Evolutionary conservation across 192 early-diverging fungal species (phyloP), one percentile per base, ranked within the genome.

Genomic region (Coemansia pectinata): DNA sequence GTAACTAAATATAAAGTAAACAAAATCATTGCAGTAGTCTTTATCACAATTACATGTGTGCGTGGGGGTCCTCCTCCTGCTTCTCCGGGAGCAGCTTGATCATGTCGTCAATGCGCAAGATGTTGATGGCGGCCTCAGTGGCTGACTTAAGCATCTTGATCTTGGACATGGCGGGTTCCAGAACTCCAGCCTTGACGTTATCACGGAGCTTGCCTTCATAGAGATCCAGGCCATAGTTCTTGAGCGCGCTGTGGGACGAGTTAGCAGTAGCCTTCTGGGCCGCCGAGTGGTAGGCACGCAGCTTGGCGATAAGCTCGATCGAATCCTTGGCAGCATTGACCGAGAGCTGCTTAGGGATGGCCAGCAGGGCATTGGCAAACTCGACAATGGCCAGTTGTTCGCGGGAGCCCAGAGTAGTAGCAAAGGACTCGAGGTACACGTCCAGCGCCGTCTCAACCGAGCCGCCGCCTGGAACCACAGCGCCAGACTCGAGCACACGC

Each of bases 261-360:
- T 94, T 92, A 29, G 80, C 71, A 25, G 87, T 72, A 2, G 74
- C 76, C 45, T 86, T 92, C 78, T 96, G 94, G 5, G 98, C 90
- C 27, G 93, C 91, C 60, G 97, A 91, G 78, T 99, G 97, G 84
- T 94, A 96, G 25, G 96, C 96, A 39, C 96, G 91, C 34, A 99
- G 90, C 71, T 94, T 97, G n/a, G 96, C 85, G 17, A 99, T 94
- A 34, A 99, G 81, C 78, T 98, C 96, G 31, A 95, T 97, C 11
- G 96, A 95, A 83, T 99, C 96, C 81, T 98, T 98, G 65, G 97
- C 97, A 10, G 97, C 97, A 77, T 99, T 99, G 31, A 97, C 94
- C 50, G 97, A 93, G 15, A 99, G 85, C 25, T 95, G 96, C 88
- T 99, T 99, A 66, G 97, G 97, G 73, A 99, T 98, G 12, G 94